Percentiles rank a stretch among this genome's conserved stretches.
phyloP scores from a whole-genome alignment of 2,329 filamentous ascomycete genomes.

The Zymoseptoria crescenta region DNA sequence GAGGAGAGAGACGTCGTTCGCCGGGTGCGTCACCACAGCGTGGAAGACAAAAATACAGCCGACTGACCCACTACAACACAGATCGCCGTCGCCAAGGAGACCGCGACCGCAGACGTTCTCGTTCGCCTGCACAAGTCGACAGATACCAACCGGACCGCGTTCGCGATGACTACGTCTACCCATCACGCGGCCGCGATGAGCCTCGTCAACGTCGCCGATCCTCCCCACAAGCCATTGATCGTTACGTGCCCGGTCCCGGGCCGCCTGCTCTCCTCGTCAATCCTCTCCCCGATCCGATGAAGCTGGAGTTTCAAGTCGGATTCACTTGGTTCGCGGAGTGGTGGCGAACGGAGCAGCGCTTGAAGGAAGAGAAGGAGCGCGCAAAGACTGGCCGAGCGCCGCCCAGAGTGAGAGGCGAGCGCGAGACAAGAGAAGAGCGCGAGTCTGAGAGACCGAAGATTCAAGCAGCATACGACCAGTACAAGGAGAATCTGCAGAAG shows the following conservation, averaged over 20 bases:
- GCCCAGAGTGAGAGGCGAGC: slow-evolving; percentile 50
- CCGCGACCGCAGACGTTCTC: slow-evolving; percentile 58
- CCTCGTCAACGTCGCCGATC: slow-evolving; percentile 56
- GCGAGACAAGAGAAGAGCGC: slow-evolving; percentile 63
- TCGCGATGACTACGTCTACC: slow-evolving; percentile 57
- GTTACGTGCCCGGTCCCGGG: slow-evolving; percentile 73
- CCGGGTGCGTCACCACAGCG: slow-evolving; percentile 15
- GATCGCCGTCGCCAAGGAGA: slow-evolving; percentile 30
- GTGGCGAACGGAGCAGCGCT: slow-evolving; percentile 75
- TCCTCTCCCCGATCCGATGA: slow-evolving; percentile 63
- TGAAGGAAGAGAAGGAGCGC: slow-evolving; percentile 74
- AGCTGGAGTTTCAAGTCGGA: slow-evolving; percentile 69
- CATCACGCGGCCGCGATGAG: slow-evolving; percentile 51
- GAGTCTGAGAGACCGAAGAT: slow-evolving; percentile 74
- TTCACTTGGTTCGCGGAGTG: slow-evolving; percentile 82
- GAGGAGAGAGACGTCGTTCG: slow-evolving; percentile 23
- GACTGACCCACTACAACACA: slow-evolving; percentile 11
- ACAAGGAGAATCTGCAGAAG: slow-evolving; percentile 58
- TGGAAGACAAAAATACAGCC: background rate
- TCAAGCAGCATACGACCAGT: slow-evolving; percentile 58
- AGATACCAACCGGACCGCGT: slow-evolving; percentile 65
- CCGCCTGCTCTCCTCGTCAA: slow-evolving; percentile 47
- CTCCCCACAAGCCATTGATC: slow-evolving; percentile 64
- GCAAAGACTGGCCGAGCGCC: slow-evolving; percentile 59
- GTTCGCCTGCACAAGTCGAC: slow-evolving; percentile 64